A percentile compares a stretch with the other conserved stretches of the same genome.
phyloP scores from a whole-genome alignment of 2,329 filamentous ascomycete species.

The Orbilia oligospora region DNA sequence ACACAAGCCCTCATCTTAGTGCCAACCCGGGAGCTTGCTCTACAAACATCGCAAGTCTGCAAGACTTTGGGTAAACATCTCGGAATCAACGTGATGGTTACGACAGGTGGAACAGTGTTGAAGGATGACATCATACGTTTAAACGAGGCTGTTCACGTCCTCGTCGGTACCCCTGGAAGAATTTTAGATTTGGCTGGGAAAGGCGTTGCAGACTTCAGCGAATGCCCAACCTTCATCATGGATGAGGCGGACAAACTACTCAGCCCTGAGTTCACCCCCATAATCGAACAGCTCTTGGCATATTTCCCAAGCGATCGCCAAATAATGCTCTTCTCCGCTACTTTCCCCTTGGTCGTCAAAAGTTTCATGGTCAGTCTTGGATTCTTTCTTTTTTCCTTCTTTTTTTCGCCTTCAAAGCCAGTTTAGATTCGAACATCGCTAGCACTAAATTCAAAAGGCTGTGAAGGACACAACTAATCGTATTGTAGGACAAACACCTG shows the following conservation, averaged over 20 bases:
- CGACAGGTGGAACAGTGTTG: slow-evolving; percentile 92
- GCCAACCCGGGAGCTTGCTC: slow-evolving; percentile 93
- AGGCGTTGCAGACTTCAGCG: slow-evolving; percentile 93
- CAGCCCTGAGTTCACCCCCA: slow-evolving; percentile 95
- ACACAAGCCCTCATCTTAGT: slow-evolving; percentile 97
- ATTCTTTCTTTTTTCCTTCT: slow-evolving; percentile 67
- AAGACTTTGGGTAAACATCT: slow-evolving; percentile 98
- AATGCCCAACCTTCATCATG: slow-evolving; percentile 99
- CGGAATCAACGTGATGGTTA: slow-evolving; percentile 98
- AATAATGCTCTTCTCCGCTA: slow-evolving; percentile 99
- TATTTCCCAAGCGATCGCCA: slow-evolving; percentile 98
- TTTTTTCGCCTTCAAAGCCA: too few relatives aligned
- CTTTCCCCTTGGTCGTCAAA: slow-evolving; percentile 97
- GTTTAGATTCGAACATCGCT: neutral
- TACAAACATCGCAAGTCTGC: slow-evolving; percentile 99
- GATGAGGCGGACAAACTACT: slow-evolving; percentile 98
- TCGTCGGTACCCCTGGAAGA: slow-evolving; percentile 95
- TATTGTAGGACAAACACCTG: slow-evolving; percentile 89
- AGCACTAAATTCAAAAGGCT: neutral
- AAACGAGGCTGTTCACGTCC: slow-evolving; percentile 94
- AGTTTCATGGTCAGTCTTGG: slow-evolving; percentile 76
- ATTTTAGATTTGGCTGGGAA: slow-evolving; percentile 97
- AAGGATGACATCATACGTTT: slow-evolving; percentile 97
- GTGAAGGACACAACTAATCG: neutral
- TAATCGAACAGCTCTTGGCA: slow-evolving; percentile 93